These are phyloP conservation scores for Colletotrichum gigasporum DNA, from an alignment of 2,329 filamentous ascomycete genomes.

Conservation along the genomic window DNA sequence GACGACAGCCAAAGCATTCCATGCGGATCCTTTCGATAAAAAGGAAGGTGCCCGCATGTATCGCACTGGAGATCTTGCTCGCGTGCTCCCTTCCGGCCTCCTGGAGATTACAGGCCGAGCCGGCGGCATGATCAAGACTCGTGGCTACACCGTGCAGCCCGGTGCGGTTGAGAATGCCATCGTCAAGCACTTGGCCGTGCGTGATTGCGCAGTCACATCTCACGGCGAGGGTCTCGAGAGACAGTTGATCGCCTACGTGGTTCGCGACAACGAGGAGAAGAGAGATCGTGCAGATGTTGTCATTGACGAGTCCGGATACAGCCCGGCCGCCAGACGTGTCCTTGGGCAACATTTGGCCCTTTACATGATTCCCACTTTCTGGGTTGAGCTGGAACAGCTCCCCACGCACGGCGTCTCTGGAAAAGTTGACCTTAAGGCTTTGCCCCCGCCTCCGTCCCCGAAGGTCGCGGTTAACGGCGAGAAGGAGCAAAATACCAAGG, in stretches of 20 bases:
- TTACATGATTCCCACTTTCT: constrained; percentile 84
- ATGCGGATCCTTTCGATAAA: constrained; percentile 69
- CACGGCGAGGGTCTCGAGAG: constrained; percentile 79
- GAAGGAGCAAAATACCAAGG: constrained; percentile 67
- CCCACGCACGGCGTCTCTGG: constrained; percentile 83
- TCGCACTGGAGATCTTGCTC: constrained; percentile 76
- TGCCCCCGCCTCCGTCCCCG: constrained; percentile 71
- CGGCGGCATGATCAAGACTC: constrained; percentile 83
- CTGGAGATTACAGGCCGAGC: constrained; percentile 81
- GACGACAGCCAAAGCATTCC: constrained; percentile 78
- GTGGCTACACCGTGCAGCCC: constrained; percentile 81
- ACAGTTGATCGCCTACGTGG: constrained; percentile 81
- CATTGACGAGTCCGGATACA: constrained; percentile 77
- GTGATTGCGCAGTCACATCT: constrained; percentile 76
- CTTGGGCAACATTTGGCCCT: constrained; percentile 76
- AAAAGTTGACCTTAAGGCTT: constrained; percentile 77
- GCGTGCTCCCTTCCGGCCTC: constrained; percentile 72
- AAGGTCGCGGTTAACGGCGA: constrained; percentile 50
- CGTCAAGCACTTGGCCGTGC: constrained; percentile 74
- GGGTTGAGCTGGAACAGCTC: constrained; percentile 76
- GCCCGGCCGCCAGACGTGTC: constrained; percentile 71
- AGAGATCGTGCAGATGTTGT: constrained; percentile 68
- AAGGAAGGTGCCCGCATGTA: constrained; percentile 75
- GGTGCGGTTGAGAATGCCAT: constrained; percentile 81
- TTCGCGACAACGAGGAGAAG: constrained; percentile 69